phyloP scores from a whole-genome alignment of 176 grass and related monocot species.

The Dendrocalamus sinicus region DNA sequence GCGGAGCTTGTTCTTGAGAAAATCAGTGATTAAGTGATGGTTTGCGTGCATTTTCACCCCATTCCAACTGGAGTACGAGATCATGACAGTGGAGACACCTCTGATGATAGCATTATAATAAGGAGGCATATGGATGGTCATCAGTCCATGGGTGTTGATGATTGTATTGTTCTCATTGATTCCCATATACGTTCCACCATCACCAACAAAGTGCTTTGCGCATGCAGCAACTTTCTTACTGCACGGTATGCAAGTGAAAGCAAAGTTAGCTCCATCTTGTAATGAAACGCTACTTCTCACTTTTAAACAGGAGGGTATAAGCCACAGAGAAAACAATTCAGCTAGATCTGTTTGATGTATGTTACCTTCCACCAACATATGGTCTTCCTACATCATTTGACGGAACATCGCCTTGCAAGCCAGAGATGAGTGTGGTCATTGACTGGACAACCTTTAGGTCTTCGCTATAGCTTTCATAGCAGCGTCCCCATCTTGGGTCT shows the following conservation, averaged over 20 bases:
- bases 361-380: slow-evolving; percentile 69
- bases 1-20: slow-evolving; percentile 75
- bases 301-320: neutral
- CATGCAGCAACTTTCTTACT: slow-evolving; percentile 81
- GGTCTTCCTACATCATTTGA: slow-evolving; percentile 52
- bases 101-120: slow-evolving; percentile 65
- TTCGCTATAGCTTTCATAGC: slow-evolving; percentile 83
- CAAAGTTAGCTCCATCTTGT: neutral
- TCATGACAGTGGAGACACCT: slow-evolving; percentile 83
- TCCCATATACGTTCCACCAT: slow-evolving; percentile 66
- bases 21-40: slow-evolving; percentile 63
- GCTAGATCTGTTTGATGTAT: neutral
- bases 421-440: slow-evolving; percentile 67
- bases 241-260: neutral
- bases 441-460: slow-evolving; percentile 69
- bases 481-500: slow-evolving; percentile 91
- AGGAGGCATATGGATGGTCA: slow-evolving; percentile 77
- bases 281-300: neutral
- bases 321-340: slow-evolving; percentile 10
- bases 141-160: slow-evolving; percentile 47
- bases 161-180: slow-evolving; percentile 81
- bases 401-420: slow-evolving; percentile 67
- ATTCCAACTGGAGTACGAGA: slow-evolving; percentile 80
- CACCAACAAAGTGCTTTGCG: slow-evolving; percentile 75
- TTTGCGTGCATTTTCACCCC: slow-evolving; percentile 85